These are phyloP conservation scores for Leucaena leucocephala DNA, from an alignment of 306 rosid genomes.

Conservation along the genomic window DNA sequence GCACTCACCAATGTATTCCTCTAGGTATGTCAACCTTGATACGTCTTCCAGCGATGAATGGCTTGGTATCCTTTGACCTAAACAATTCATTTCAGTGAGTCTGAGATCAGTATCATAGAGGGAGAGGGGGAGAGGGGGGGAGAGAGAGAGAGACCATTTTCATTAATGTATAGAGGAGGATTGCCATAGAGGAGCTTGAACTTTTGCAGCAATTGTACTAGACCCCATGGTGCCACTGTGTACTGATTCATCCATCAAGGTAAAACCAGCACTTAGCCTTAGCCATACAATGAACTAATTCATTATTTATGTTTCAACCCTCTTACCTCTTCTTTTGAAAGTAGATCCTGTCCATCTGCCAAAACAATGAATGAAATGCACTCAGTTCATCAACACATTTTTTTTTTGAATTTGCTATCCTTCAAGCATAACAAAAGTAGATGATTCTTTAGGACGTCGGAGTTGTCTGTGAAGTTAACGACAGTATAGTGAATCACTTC, in stretches of 20 bases:
- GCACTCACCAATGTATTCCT: constrained; percentile 45
- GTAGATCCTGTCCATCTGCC: constrained; percentile 30
- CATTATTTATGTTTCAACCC: neutral
- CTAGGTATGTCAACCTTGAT: constrained; percentile 50
- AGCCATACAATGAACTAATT: neutral
- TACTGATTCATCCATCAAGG: constrained; percentile 33
- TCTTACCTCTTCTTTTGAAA: constrained; percentile 42
- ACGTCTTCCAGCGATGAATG: constrained; percentile 47
- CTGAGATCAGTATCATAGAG: neutral
- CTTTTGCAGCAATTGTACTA: constrained; percentile 45
- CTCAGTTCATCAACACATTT: too few species aligned
- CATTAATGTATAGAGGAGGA: constrained; percentile 60
- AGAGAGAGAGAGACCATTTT: constrained; percentile 63
- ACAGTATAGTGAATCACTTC: constrained; percentile 51
- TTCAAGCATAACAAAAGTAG: neutral
- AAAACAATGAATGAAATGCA: neutral
- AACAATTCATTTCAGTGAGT: neutral
- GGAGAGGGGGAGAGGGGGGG: constrained; percentile 2
- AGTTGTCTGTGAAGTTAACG: constrained; percentile 39
- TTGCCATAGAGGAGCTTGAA: constrained; percentile 64
- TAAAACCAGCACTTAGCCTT: neutral
- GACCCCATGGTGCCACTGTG: constrained; percentile 45
- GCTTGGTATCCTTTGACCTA: constrained; percentile 50
- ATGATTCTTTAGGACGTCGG: constrained; percentile 31
- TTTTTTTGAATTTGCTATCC: neutral